Conservation (phyloP, 495 filamentous ascomycete genomes). For the Annulohypoxylon stygium region DNA sequence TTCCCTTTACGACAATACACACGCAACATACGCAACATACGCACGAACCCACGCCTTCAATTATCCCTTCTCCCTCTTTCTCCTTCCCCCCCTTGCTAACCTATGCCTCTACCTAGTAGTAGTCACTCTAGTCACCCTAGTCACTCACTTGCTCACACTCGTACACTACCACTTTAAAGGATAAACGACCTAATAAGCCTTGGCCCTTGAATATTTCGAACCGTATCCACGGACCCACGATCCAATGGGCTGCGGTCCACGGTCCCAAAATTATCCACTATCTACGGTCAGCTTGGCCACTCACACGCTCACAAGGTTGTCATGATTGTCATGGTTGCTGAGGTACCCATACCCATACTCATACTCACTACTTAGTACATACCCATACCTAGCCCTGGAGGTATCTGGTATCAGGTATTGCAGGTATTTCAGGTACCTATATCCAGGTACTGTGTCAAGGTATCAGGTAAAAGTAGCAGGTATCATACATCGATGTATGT, state of each 20-base stretch:
- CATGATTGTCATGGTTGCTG: constrained; percentile 10
- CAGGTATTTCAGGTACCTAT: neutral
- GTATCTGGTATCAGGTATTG: neutral
- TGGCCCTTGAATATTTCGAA: constrained; percentile 32
- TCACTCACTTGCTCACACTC: constrained; percentile 1
- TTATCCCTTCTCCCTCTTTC: constrained; percentile 16
- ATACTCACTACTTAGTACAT: neutral
- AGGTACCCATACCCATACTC: constrained; percentile 11
- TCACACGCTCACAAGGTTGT: constrained; percentile 36
- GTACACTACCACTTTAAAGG: constrained; percentile 25
- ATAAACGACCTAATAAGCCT: constrained; percentile 39
- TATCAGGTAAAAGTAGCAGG: neutral
- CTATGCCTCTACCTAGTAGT: neutral
- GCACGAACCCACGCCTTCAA: constrained; percentile 41
- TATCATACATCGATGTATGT: neutral
- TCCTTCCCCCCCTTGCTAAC: neutral
- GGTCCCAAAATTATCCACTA: constrained; percentile 32
- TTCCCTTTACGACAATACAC: constrained; percentile 27
- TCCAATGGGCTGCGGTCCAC: constrained; percentile 37
- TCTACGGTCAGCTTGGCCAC: constrained; percentile 44
- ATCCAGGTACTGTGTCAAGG: neutral
- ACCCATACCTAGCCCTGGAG: neutral
- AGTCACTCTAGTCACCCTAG: neutral
- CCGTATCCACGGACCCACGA: constrained; percentile 43
- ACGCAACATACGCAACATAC: constrained; percentile 15